Conservation (phyloP, 2,329 filamentous ascomycete species). For the Pseudomassariella vexata region DNA sequence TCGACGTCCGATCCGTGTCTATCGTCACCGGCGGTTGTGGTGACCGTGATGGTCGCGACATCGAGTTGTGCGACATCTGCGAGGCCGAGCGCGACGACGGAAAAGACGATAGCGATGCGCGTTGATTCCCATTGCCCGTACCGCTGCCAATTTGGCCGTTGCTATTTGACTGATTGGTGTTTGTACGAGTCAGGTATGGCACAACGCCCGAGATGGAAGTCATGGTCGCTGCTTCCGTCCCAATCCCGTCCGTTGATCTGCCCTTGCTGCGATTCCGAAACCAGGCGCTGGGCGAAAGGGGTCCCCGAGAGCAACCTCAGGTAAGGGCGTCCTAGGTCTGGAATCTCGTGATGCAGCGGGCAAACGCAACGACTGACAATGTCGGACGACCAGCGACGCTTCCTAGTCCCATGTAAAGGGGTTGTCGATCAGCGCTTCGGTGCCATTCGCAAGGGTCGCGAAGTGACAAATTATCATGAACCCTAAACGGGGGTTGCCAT, state of each 20-base stretch:
- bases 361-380: no score
- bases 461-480: no score
- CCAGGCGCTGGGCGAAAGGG: no score
- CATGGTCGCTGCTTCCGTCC: no score
- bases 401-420: not conserved
- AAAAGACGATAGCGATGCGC: constrained; percentile 60
- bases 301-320: no score
- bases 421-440: constrained; percentile 1
- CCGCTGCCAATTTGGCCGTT: constrained; percentile 19
- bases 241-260: no score
- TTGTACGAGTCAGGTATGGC: constrained; percentile 36
- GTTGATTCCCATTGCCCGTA: constrained; percentile 25
- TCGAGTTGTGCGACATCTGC: constrained; percentile 49
- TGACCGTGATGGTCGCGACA: constrained; percentile 48
- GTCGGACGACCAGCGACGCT: no score
- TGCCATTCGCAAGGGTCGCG: constrained; percentile 5
- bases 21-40: constrained; percentile 43
- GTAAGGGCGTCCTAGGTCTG: no score
- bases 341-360: no score
- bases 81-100: constrained; percentile 53
- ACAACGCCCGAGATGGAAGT: constrained; percentile 33
- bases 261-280: no score
- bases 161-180: constrained; percentile 29
- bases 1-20: constrained; percentile 50
- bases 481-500: no score